Evolutionary conservation across 2,329 filamentous ascomycete species (phyloP), one percentile per base, ranked within the genome.

Genomic region (Neurospora sp.): DNA sequence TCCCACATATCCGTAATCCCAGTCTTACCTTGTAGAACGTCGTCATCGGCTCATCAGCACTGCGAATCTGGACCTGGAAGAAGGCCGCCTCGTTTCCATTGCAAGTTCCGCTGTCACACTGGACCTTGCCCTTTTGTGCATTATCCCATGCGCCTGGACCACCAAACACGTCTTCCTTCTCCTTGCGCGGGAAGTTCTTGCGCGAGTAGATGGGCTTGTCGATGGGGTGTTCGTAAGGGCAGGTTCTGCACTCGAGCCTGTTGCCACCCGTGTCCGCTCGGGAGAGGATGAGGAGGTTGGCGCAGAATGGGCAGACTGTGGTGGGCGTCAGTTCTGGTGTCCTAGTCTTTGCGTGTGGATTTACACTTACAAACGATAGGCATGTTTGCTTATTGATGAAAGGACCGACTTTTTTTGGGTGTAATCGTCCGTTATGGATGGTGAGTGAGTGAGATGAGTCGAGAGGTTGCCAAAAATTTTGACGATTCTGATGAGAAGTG

Each of bases 1-100:
- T 67, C 66, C 11, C 15, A 17, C 33, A 4, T 2, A 23, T 38
- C 40, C 15, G 66, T 5, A 13, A 67, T 42, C 10, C 40, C n/a
- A 68, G 52, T 73, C 78, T 66, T 77, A 93, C 91, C 87, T 93
- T 96, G 82, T 91, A 96, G 81, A 98, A 98, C 72, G 90, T 95
- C 74, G 96, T 99, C 92, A 97, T 97, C 72, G 96, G 96, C 85
- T 99, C 96, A 82, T 99, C 96, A 68, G 96, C 96, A 84, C 93
- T 97, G 76, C 96, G 90, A 82, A 98, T 98, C 86, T 99, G 96
- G 76, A 98, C 89, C 84, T 97, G 93, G 84, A 94, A 97, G 84
- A 95, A 98, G 73, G 94, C 96, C 3, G 96, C 96, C 82, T 93
- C 89, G 72, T 89, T 86, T 73, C 93, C 93, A 77, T 92, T 86